Base-by-base conservation (phyloP, 108 stramenopile genomes). In the Craspedostauros australis region DNA sequence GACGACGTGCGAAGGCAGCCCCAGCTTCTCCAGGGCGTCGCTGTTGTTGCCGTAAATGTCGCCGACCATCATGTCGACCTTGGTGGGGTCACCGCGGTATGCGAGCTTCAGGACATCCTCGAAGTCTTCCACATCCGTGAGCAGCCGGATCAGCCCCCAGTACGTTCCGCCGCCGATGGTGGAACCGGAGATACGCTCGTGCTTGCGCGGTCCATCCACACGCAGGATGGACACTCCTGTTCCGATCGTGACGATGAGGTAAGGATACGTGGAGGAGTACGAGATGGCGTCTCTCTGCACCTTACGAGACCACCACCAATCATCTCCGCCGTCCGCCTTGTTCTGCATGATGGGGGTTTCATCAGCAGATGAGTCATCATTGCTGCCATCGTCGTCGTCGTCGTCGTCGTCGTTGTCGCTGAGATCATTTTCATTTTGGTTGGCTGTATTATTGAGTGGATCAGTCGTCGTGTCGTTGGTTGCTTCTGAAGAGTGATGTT, bases 91-190 rank as follows among this genome's bases (percentile, higher is more conserved):
- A 18, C 98, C 98, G 38, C 68, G 72, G 58, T 87, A 91, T 22
- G 96, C 98, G 27, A 96, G 66, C 43, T 88, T 80, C 62, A 99
- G 65, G 7, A 90, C 86, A 28, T 91, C 88, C 23, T 92, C 77
- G 75, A 96, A 99, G 60, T 76, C 84, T 41, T 91, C 86, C 11
- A 82, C 80, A 41, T 86, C 80, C 4, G 96, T 98, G 30, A 98
- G 63, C 21, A 98, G 66, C 30, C 96, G 91, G 55, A 95, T 96
- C 50, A 99, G 55, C 5, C 99, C 99, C 94, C 94, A 99, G 62
- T 96, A 99, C 0, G 99, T 99, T 22, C 97, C 99, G 14, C 99
- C 99, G 12, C 99, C 99, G 34, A 99, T 93, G 19, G 96, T 91
- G 18, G 95, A 95, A 36, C 99, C 99, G 47, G 92, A 94, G 28